Evolutionary conservation across 225 moss, liverwort and hornwort species (phyloP), one percentile per base, ranked within the genome.

Genomic region (Polytrichum commune): DNA sequence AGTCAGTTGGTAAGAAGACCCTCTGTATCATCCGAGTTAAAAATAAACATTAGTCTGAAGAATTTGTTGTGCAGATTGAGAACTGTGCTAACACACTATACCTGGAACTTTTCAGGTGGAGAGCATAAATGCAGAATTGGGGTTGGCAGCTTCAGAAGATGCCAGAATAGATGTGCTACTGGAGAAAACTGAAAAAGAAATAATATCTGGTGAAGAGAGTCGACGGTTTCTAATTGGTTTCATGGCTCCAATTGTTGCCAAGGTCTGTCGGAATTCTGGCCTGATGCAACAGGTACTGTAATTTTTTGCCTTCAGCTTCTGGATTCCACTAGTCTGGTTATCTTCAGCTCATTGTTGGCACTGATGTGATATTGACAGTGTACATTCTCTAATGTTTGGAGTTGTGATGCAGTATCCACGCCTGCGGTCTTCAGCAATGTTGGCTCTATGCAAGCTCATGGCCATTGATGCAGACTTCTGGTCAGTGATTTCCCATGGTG

Each of bases 371-470:
- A 46, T 46, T 23, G 58, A 58, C 24, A 58, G 24, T 22, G 6
- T 24, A 20, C 3, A 2, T 58, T 24, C 58, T 58, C n/a, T 58
- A 20, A 20, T 19, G 22, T 58, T 56, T 24, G 57, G 57, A 55
- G 60, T 61, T 20, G 27, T 63, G 55, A 2, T 66, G 26, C 83
- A 98, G 98, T 85, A 81, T 77, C 81, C 83, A 63, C 80, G 84
- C 38, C 72, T 98, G 68, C 84, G 84, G 62, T 85, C 89, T 56
- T 89, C 95, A 66, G 91, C 98, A 26, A 84, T 95, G 89, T 87
- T 98, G 32, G 95, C 98, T 55, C 82, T 98, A 27, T 93, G 95
- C 88, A 98, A 98, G 73, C 80, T 98, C 74, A 98, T 98, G 98
- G 85, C 84, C 60, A 91, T 98, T 57, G 95, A 98, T 82, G 84